Evolutionary conservation across 176 grass and related monocot genomes (phyloP), one percentile per base, ranked within the genome.

Genomic region (Tillandsia leiboldiana): DNA sequence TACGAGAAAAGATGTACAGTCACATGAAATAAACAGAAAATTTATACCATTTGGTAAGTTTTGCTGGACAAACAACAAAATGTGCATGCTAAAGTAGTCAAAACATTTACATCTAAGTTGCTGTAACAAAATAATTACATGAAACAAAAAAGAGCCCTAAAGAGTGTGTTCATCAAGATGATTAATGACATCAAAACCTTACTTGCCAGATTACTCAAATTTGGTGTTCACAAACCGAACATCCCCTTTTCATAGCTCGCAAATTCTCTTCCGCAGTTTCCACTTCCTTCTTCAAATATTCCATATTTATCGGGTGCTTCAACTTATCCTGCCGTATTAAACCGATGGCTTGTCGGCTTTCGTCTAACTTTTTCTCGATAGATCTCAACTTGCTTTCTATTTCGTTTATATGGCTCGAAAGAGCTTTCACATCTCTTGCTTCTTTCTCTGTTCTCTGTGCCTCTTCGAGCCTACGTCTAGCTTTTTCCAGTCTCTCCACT

Each of bases 341-440:
- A 70, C 26, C 61, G 33, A 26, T 62, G 63, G 61, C 59, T 80
- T 80, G 42, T 3, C 64, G 81, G 1, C 71, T 83, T 57, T 70
- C 79, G 68, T 71, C 83, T 50, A 90, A 76, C 77, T 70, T 73
- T 57, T 78, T 71, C 82, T 85, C 83, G 66, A 80, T 85, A n/a
- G 52, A 80, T 64, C 12, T 77, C 69, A 85, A 76, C 56, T 88
- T 85, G 3, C 78, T 62, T 29, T 75, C 75, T 63, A 90, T 66
- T 59, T 83, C 82, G 77, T 63, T 73, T 17, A 90, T 63, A 65
- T 83, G 72, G 71, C 22, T 77, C 61, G 76, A 85, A 62, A 90
- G 76, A 73, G 69, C 66, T 50, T 68, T 22, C 47, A 85, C 73
- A 14, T 78, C 23, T 14, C 64, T 73, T 26, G 65, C 53, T 63